phyloP scores from a whole-genome alignment of 805 yeast species.

The Sugiyamaella floridensis region DNA sequence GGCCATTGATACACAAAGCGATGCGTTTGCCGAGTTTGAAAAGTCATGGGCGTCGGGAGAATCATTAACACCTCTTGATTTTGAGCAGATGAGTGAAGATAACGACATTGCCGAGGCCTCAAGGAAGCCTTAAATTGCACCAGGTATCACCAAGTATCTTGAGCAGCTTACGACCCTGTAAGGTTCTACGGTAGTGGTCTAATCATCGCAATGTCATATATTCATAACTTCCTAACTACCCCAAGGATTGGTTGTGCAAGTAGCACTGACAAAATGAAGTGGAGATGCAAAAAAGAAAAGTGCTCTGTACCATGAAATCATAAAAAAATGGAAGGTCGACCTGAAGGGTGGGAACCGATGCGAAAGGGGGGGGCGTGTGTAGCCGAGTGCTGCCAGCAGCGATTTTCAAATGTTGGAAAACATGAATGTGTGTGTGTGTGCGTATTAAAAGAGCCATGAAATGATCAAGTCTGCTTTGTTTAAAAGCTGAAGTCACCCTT shows the following conservation, averaged over 20 bases:
- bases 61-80: conserved; percentile 40
- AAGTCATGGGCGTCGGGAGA: conserved; percentile 34
- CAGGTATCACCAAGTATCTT: too few relatives aligned
- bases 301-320: too few relatives aligned
- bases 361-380: too few relatives aligned
- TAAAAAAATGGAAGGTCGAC: too few relatives aligned
- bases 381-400: too few relatives aligned
- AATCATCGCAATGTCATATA: not conserved
- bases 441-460: too few relatives aligned
- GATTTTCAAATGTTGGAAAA: too few relatives aligned
- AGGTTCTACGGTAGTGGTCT: not conserved
- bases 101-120: conserved; percentile 39
- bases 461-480: conserved; percentile 2
- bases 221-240: not conserved
- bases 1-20: conserved; percentile 43
- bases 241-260: not conserved
- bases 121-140: not conserved
- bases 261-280: too few relatives aligned
- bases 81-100: conserved; percentile 46
- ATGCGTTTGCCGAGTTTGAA: conserved; percentile 48
- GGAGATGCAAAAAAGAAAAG: too few relatives aligned
- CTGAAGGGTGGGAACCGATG: too few relatives aligned
- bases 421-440: too few relatives aligned
- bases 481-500: conserved; percentile 29
- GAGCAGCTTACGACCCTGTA: not conserved